A percentile compares a stretch with the other conserved stretches of the same genome.
These are phyloP conservation scores for Daldinia grandis DNA, from an alignment of 495 filamentous ascomycete species.

Conservation along the genomic window DNA sequence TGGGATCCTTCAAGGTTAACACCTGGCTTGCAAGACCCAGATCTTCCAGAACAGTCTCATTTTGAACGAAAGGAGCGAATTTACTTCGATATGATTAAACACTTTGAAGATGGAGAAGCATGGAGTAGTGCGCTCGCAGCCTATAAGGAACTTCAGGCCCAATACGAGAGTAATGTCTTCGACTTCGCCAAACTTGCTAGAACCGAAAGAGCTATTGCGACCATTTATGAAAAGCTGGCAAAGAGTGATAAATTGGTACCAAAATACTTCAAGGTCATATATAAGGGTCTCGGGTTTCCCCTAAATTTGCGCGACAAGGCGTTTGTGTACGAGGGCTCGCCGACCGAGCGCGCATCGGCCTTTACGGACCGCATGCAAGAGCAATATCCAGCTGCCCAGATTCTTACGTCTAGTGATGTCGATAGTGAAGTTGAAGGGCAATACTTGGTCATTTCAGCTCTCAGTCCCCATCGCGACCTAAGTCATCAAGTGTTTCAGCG, in stretches of 20 bases:
- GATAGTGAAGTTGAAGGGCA: slow-evolving; percentile 86
- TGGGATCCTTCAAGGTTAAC: slow-evolving; percentile 83
- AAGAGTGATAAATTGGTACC: slow-evolving; percentile 80
- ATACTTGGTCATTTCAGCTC: slow-evolving; percentile 82
- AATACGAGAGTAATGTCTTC: slow-evolving; percentile 89
- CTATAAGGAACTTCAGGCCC: slow-evolving; percentile 87
- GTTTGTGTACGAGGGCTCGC: slow-evolving; percentile 86
- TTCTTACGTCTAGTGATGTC: slow-evolving; percentile 73
- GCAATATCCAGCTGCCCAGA: slow-evolving; percentile 87
- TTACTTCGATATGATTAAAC: slow-evolving; percentile 92
- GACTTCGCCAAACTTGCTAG: slow-evolving; percentile 92
- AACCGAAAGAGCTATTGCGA: slow-evolving; percentile 90
- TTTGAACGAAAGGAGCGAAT: slow-evolving; percentile 94
- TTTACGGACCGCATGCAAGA: slow-evolving; percentile 95
- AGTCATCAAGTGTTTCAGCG: slow-evolving; percentile 88
- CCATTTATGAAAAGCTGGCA: slow-evolving; percentile 85
- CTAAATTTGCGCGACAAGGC: slow-evolving; percentile 83
- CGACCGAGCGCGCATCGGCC: slow-evolving; percentile 75
- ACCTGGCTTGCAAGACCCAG: slow-evolving; percentile 73
- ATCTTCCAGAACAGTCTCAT: slow-evolving; percentile 81
- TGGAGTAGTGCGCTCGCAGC: slow-evolving; percentile 91
- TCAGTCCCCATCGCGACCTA: slow-evolving; percentile 83
- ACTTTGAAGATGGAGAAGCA: slow-evolving; percentile 90
- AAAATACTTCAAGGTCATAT: slow-evolving; percentile 91
- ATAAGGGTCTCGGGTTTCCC: slow-evolving; percentile 91